A percentile compares a stretch with the other conserved stretches of the same genome.
phyloP scores from a whole-genome alignment of 192 early-diverging fungal genomes.

The Glomus cerebriforme region DNA sequence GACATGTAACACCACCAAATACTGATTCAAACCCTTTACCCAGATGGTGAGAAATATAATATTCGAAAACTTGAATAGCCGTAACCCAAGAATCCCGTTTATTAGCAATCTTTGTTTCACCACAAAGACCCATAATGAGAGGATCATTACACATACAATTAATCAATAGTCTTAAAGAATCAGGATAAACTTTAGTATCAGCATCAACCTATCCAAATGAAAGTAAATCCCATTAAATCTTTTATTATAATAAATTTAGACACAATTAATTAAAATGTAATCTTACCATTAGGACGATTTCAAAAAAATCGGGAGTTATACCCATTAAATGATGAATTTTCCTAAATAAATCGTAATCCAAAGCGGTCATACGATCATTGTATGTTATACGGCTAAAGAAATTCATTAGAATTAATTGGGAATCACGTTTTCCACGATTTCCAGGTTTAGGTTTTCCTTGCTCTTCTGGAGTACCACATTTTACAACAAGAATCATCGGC shows the following conservation, averaged over 20 bases:
- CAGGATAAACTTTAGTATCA: slow-evolving; percentile 80
- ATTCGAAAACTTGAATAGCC: slow-evolving; percentile 96
- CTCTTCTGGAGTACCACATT: slow-evolving; percentile 71
- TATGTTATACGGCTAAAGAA: slow-evolving; percentile 81
- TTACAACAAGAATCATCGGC: slow-evolving; percentile 64
- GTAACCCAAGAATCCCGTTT: slow-evolving; percentile 92
- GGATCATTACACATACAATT: slow-evolving; percentile 90
- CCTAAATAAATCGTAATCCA: slow-evolving; percentile 93
- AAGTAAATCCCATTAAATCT: not conserved
- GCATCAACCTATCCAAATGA: slow-evolving; percentile 69
- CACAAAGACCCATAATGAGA: slow-evolving; percentile 92
- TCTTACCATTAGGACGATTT: slow-evolving; percentile 76
- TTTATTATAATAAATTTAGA: slow-evolving; percentile 1
- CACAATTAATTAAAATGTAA: not conserved
- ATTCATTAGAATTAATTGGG: slow-evolving; percentile 95
- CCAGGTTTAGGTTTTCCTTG: slow-evolving; percentile 69
- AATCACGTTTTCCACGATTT: slow-evolving; percentile 97
- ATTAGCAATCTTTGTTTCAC: slow-evolving; percentile 97
- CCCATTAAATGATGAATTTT: slow-evolving; percentile 81
- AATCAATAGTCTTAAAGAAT: slow-evolving; percentile 80
- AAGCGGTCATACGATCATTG: slow-evolving; percentile 90
- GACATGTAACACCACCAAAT: slow-evolving; percentile 97
- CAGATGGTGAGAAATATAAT: slow-evolving; percentile 97
- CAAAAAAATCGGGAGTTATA: slow-evolving; percentile 87
- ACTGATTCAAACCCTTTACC: slow-evolving; percentile 45